Conservation (phyloP, 148 eudicot genomes). For the Vaccinium myrtillus region DNA sequence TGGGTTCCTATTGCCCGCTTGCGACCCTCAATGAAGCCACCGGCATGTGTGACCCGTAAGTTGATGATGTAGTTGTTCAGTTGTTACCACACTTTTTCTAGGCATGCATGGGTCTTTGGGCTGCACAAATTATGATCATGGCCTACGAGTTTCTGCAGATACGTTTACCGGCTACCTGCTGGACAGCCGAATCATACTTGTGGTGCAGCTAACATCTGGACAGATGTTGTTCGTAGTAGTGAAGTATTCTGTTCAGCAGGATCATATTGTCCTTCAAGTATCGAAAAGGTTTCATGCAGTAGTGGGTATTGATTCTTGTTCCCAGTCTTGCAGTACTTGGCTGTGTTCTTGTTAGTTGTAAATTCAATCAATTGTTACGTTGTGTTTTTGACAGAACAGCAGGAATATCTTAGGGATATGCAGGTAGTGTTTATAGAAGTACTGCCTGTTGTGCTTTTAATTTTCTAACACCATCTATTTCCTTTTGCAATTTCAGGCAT, state of each 20-base stretch:
- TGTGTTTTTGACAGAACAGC: neutral
- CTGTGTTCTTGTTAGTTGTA: neutral
- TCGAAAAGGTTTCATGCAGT: conserved; percentile 48
- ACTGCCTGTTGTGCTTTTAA: neutral
- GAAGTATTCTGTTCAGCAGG: conserved; percentile 87
- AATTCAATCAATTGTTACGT: neutral
- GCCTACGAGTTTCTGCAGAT: conserved; percentile 44
- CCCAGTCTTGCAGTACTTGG: neutral
- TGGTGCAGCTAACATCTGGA: conserved; percentile 97
- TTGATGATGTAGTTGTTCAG: conserved; percentile 3
- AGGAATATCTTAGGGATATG: neutral
- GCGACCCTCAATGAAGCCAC: conserved; percentile 52
- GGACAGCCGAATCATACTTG: conserved; percentile 64
- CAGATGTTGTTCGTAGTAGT: conserved; percentile 48
- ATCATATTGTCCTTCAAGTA: conserved; percentile 74
- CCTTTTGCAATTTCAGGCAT: conserved; percentile 49
- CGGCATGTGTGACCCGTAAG: conserved; percentile 92
- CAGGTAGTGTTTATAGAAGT: neutral
- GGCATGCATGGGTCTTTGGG: neutral
- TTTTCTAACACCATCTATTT: neutral
- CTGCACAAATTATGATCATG: neutral
- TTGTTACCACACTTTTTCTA: neutral
- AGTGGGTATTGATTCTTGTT: conserved; percentile 54
- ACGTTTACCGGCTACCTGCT: conserved; percentile 65
- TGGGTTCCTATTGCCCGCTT: conserved; percentile 83